A percentile compares a stretch with the other conserved stretches of the same genome.
These are phyloP conservation scores for Aspergillus awamori DNA, from an alignment of 2,329 filamentous ascomycete species.

Conservation along the genomic window DNA sequence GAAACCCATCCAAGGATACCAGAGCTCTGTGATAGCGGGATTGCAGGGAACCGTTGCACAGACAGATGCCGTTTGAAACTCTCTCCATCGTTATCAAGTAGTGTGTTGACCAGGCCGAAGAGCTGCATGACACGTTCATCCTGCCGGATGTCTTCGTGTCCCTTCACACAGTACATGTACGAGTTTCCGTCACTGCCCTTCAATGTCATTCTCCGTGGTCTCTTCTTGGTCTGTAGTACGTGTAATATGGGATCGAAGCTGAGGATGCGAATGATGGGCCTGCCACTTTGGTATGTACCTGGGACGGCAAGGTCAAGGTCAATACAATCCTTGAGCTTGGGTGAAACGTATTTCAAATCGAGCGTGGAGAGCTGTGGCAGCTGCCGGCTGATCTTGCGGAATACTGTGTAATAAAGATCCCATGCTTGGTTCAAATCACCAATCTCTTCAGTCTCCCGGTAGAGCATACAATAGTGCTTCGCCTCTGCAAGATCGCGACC, in stretches of 20 bases:
- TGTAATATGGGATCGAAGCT: conserved; percentile 88
- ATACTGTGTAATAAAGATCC: conserved; percentile 99
- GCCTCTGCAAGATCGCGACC: conserved; percentile 93
- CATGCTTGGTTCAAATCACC: conserved; percentile 97
- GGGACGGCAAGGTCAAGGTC: conserved; percentile 94
- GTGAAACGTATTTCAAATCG: conserved; percentile 95
- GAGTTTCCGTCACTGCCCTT: conserved; percentile 84
- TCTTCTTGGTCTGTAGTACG: conserved; percentile 96
- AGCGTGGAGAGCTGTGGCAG: conserved; percentile 88
- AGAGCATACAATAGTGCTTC: conserved; percentile 92
- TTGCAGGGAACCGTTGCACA: conserved; percentile 95
- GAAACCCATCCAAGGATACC: conserved; percentile 95
- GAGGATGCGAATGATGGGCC: conserved; percentile 79
- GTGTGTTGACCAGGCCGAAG: conserved; percentile 95
- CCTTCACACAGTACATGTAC: conserved; percentile 91
- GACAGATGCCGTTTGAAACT: conserved; percentile 96
- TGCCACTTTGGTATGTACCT: conserved; percentile 83
- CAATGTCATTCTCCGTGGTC: conserved; percentile 84
- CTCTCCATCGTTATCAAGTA: conserved; percentile 90
- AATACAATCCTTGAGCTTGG: conserved; percentile 81
- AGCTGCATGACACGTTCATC: conserved; percentile 99
- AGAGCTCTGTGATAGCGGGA: conserved; percentile 93
- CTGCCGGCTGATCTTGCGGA: conserved; percentile 91
- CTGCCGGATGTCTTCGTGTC: conserved; percentile 98
- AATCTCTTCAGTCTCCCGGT: conserved; percentile 82